Evolutionary conservation across 2,329 filamentous ascomycete genomes (phyloP).

Genomic region (Cadophora sp.): DNA sequence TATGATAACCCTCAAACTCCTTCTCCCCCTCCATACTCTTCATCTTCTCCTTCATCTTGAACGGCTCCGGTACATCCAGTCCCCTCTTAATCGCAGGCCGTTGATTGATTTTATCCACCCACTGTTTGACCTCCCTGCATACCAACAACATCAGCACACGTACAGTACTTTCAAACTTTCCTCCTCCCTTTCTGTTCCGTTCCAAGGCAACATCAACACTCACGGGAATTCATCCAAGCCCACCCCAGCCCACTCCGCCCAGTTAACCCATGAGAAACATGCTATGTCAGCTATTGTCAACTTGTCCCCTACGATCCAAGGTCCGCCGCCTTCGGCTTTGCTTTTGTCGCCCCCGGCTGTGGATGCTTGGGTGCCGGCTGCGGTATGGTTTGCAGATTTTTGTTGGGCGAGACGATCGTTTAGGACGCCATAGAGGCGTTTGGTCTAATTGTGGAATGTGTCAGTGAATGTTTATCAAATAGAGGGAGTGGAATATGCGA

Average conservation of each 20-base stretch:
- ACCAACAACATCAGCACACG: not conserved
- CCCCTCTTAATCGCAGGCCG: conserved; percentile 77
- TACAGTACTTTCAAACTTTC: not conserved
- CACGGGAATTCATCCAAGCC: conserved; percentile 40
- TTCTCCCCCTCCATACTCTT: conserved; percentile 61
- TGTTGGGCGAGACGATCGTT: conserved; percentile 48
- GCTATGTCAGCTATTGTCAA: conserved; percentile 78
- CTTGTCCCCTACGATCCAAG: conserved; percentile 68
- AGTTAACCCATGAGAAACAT: conserved; percentile 55
- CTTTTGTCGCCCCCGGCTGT: conserved; percentile 26
- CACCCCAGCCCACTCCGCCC: conserved; percentile 50
- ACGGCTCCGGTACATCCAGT: conserved; percentile 70
- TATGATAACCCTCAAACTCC: conserved; percentile 51
- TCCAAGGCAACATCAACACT: conserved; percentile 60
- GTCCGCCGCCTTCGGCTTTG: conserved; percentile 37
- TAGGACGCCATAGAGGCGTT: conserved; percentile 54
- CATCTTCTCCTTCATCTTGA: conserved; percentile 52
- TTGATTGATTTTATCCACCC: conserved; percentile 72
- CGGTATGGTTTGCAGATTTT: conserved; percentile 25
- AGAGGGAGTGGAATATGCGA: not conserved
- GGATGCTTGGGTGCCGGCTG: conserved; percentile 28
- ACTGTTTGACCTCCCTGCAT: conserved; percentile 62
- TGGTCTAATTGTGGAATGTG: conserved; percentile 30
- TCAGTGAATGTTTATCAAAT: not conserved
- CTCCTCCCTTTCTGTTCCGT: not conserved